These are phyloP conservation scores for Candida maris DNA, from an alignment of 805 yeast genomes.

Conservation along the genomic window DNA sequence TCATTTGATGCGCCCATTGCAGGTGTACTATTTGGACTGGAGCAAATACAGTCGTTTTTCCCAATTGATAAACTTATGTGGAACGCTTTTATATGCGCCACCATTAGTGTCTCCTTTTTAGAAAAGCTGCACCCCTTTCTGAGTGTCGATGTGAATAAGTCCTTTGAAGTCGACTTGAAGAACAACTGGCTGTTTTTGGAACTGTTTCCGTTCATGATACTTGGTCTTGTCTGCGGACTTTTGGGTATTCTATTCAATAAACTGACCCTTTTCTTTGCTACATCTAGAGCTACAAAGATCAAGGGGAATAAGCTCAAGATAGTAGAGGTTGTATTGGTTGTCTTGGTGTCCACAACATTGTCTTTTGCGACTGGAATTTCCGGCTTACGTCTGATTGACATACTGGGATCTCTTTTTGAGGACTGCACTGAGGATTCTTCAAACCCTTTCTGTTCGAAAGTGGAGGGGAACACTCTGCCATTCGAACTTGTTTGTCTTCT, in stretches of 20 bases:
- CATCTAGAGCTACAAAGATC: slow-evolving; percentile 25
- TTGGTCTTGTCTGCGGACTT: slow-evolving; percentile 70
- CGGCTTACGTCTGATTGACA: slow-evolving; percentile 50
- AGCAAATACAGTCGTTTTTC: slow-evolving; percentile 61
- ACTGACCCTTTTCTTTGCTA: slow-evolving; percentile 44
- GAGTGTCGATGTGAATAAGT: slow-evolving; percentile 35
- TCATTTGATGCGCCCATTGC: slow-evolving; percentile 89
- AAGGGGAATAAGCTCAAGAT: slow-evolving; percentile 30
- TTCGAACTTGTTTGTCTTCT: slow-evolving; percentile 30
- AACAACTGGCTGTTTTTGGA: slow-evolving; percentile 73
- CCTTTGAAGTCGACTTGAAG: slow-evolving; percentile 64
- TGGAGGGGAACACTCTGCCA: slow-evolving; percentile 31
- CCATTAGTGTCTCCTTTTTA: slow-evolving; percentile 62
- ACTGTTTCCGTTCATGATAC: slow-evolving; percentile 61
- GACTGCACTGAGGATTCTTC: slow-evolving; percentile 48
- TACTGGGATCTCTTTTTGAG: slow-evolving; percentile 60
- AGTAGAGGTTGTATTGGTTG: slow-evolving; percentile 47
- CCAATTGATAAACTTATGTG: slow-evolving; percentile 67
- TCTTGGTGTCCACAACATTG: slow-evolving; percentile 48
- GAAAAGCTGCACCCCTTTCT: slow-evolving; percentile 49
- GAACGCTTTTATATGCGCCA: slow-evolving; percentile 80
- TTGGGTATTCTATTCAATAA: slow-evolving; percentile 54
- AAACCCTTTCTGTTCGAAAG: slow-evolving; percentile 25
- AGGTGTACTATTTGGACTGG: slow-evolving; percentile 76
- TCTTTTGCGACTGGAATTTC: slow-evolving; percentile 55